Evolutionary conservation across 2,329 filamentous ascomycete genomes (phyloP), one percentile per base, ranked within the genome.

Genomic region (Paraphaeosphaeria minitans): DNA sequence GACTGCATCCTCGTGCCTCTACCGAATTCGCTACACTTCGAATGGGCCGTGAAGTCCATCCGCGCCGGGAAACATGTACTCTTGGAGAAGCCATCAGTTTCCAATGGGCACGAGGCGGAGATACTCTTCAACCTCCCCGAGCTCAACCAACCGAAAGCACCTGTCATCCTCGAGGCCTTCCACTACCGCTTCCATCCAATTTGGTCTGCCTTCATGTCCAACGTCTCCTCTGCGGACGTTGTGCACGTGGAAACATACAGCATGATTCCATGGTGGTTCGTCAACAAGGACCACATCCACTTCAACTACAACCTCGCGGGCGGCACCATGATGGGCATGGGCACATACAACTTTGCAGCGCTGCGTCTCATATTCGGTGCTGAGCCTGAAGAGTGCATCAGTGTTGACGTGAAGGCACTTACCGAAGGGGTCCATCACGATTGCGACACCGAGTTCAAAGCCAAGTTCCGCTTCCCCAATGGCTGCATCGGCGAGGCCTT

Each of bases 1-100:
- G 74, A 80, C 55, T 75, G 74, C 51, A 72, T 82, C 55, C 82
- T 81, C 73, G 78, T 79, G 51, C 79, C 79, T 14, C 79, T 79
- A 3, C 79, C 79, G 22, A 81, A 80, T 64, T 76, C 72, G 12
- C 71, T 80, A 10, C 79, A 81, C 65, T 78, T 78, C 63, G 71
- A 71, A 49, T 79, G 80, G 65, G 75, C 79, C 2, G 73, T 79
- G 57, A 73, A 75, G 51, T 69, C 79, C 27, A 70, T 82, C 50
- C 59, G 71, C 52, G 78, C 77, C 7, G 73, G 75, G 49, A 82
- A 81, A 64, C 77, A 82, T 59, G 78, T 81, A 54, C 72, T 82
- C 35, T 69, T 82, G 16, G 80, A 81, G 64, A 82, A 82, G 63
- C 80, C 80, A 3, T 77, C 78, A 1, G 78, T 77, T 0, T 78